These are phyloP conservation scores for Eremomyces bilateralis DNA, from an alignment of 495 filamentous ascomycete genomes.

Conservation along the genomic window DNA sequence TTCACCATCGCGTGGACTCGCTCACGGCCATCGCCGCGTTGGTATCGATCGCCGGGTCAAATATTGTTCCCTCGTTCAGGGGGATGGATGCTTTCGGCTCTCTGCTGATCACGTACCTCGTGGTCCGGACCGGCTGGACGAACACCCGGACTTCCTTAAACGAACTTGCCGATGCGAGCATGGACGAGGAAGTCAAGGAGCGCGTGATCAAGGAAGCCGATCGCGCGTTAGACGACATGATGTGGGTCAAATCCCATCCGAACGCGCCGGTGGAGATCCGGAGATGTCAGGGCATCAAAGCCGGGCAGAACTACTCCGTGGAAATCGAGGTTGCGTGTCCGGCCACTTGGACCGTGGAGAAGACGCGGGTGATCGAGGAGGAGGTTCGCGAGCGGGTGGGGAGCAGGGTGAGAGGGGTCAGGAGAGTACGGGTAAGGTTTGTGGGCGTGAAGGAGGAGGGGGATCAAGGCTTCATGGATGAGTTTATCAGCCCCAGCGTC, in stretches of 20 bases:
- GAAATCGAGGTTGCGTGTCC: conserved; percentile 71
- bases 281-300: conserved; percentile 72
- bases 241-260: conserved; percentile 12
- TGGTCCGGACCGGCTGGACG: conserved; percentile 69
- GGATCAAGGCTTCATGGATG: conserved; percentile 37
- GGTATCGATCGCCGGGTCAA: conserved; percentile 68
- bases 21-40: conserved; percentile 86
- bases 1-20: conserved; percentile 91
- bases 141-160: conserved; percentile 66
- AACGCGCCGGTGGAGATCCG: conserved; percentile 35
- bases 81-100: conserved; percentile 96
- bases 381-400: conserved; percentile 46
- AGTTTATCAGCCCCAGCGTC: conserved; percentile 53
- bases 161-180: conserved; percentile 73
- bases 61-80: conserved; percentile 55
- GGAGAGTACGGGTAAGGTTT: conserved; percentile 62
- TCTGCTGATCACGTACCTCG: conserved; percentile 74
- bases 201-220: conserved; percentile 41
- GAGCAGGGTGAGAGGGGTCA: conserved; percentile 54
- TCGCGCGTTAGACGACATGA: conserved; percentile 31
- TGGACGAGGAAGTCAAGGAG: conserved; percentile 60
- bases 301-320: conserved; percentile 83
- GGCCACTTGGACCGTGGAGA: conserved; percentile 43
- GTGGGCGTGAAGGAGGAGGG: conserved; percentile 35
- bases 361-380: conserved; percentile 47